Conservation (phyloP, 805 yeast genomes). For the Ogataea trehaloabstinens region DNA sequence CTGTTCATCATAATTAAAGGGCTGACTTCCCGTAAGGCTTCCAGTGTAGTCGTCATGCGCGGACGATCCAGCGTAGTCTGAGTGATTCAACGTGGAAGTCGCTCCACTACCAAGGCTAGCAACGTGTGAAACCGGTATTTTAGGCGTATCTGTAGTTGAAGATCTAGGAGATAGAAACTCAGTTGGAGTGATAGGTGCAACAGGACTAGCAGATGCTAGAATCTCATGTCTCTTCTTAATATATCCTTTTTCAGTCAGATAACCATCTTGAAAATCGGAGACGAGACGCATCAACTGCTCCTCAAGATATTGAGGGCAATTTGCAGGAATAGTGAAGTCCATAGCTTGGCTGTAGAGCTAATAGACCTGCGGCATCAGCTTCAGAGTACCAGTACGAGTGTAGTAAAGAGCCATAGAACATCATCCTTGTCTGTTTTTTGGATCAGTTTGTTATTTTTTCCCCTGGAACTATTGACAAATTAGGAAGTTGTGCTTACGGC, state of each 20-base stretch:
- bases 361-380: not conserved
- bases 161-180: constrained; percentile 8
- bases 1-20: constrained; percentile 12
- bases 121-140: constrained; percentile 10
- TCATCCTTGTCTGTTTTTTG: no score
- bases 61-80: constrained; percentile 13
- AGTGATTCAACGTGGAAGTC: constrained; percentile 14
- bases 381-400: no score
- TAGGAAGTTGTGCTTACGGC: no score
- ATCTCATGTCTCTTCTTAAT: constrained; percentile 52
- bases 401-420: no score
- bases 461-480: not conserved
- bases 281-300: constrained; percentile 41
- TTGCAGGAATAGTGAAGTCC: constrained; percentile 50
- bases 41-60: constrained; percentile 13
- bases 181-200: constrained; percentile 4
- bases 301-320: constrained; percentile 35
- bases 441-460: not conserved
- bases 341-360: constrained; percentile 25
- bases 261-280: constrained; percentile 61
- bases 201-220: constrained; percentile 19
- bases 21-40: constrained; percentile 11
- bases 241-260: constrained; percentile 72
- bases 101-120: constrained; percentile 11
- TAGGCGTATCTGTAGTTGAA: constrained; percentile 9